Conservation (phyloP, 2,329 filamentous ascomycete species). For the Fusarium foetens region DNA sequence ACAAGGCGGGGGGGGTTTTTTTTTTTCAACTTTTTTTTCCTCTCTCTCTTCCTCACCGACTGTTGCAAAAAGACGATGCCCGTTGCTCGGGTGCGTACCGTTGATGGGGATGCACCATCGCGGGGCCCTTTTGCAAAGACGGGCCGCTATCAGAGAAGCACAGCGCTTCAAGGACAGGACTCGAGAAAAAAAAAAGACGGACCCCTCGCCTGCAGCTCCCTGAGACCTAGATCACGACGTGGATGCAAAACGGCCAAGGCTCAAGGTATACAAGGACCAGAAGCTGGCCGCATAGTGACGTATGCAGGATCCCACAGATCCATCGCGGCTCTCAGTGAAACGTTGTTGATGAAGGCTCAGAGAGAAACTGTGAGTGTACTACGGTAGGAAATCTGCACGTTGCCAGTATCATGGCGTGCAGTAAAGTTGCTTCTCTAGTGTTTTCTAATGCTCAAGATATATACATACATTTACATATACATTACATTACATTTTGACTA, state of each 20-base stretch:
- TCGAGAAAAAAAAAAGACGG: not conserved
- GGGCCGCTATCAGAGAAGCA: constrained; percentile 25
- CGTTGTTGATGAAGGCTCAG: not conserved
- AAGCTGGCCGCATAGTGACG: constrained; percentile 39
- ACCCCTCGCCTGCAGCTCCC: constrained; percentile 28
- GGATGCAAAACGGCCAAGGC: constrained; percentile 38
- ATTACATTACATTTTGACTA: constrained; percentile 4
- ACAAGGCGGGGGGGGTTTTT: constrained; percentile 26
- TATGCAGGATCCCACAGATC: constrained; percentile 36
- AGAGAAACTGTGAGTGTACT: not conserved
- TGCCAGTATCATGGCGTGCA: constrained; percentile 30
- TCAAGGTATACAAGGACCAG: constrained; percentile 31
- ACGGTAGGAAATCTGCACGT: constrained; percentile 8
- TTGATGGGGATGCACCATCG: constrained; percentile 29
- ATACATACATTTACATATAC: constrained; percentile 34
- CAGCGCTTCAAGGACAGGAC: constrained; percentile 18
- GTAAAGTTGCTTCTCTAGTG: constrained; percentile 13
- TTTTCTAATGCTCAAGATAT: constrained; percentile 35
- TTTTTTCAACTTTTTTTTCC: constrained; percentile 1
- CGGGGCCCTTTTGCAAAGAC: constrained; percentile 33
- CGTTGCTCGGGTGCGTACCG: constrained; percentile 39
- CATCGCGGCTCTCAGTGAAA: constrained; percentile 18
- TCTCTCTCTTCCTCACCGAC: constrained; percentile 36
- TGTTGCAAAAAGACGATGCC: constrained; percentile 38
- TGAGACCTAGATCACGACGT: constrained; percentile 32